Percentiles rank a stretch among this genome's conserved stretches.
Evolutionary conservation across 352 stramenopile species (phyloP).

Genomic region (Phytophthora uliginosa): DNA sequence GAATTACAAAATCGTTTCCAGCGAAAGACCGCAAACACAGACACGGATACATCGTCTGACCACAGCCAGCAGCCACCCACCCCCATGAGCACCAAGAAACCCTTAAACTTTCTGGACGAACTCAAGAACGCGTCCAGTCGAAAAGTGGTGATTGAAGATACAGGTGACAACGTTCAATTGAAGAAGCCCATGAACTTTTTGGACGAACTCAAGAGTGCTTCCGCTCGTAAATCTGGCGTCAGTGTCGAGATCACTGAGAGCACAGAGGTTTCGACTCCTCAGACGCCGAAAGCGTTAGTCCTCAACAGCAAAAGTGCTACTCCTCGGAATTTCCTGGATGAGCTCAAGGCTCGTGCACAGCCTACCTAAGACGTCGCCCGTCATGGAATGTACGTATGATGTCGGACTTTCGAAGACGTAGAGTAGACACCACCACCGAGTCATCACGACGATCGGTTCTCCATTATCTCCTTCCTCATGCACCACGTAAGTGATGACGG

Average conservation of each 20-base stretch:
- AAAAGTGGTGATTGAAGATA: conserved; percentile 14
- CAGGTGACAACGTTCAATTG: not conserved
- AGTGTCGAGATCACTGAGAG: not conserved
- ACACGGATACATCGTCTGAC: not conserved
- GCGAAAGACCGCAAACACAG: conserved; percentile 9
- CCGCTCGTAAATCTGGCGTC: conserved; percentile 11
- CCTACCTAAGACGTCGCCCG: not conserved
- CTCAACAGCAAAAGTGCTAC: not conserved
- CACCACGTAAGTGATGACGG: conserved; percentile 32
- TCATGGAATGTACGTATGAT: conserved; percentile 18
- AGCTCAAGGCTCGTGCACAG: conserved; percentile 44
- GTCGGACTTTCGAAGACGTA: conserved; percentile 34
- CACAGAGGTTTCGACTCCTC: not conserved
- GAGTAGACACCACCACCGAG: conserved; percentile 41
- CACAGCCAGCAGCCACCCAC: not conserved
- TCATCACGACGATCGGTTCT: conserved; percentile 39
- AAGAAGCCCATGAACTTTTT: conserved; percentile 45
- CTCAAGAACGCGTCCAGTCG: conserved; percentile 43
- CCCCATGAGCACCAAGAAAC: conserved; percentile 1
- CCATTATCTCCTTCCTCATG: conserved; percentile 21
- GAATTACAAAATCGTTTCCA: conserved; percentile 53
- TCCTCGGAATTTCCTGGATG: conserved; percentile 42
- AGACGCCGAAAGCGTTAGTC: not conserved
- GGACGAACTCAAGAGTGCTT: conserved; percentile 57
- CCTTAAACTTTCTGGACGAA: conserved; percentile 61